Base-by-base conservation (phyloP, 257 asterid genomes). In the Agastache rugosa region DNA sequence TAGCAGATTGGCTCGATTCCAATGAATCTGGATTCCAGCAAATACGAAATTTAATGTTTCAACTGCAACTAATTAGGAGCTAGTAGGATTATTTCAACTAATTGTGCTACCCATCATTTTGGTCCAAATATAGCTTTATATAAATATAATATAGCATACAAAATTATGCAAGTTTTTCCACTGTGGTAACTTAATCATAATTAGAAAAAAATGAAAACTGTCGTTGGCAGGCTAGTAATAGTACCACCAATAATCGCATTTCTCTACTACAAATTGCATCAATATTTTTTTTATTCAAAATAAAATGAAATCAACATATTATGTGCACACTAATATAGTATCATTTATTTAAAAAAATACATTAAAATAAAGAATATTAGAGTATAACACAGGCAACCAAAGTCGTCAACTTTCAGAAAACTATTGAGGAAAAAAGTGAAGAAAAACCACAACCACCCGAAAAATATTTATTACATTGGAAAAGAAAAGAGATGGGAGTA, bases 121-220 rank as follows among this genome's bases (percentile, higher is more conserved):
- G 67, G 67, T 61, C 25, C 25, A 61, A 61, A 61, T 61, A 34
- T 58, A 58, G 64, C 64, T 58, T 58, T 14, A 27, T 14, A 22
- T 2, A 22, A 39, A 8, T 8, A 39, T 39, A 39, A 39, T 39
- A 39, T 23, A 22, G 41, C 41, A 25, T 12, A 27, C 64, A 25
- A 58, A 58, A 2, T 23, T 58, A 58, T 58, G 39, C 23, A 59
- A 27, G 11, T 27, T 59, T 27, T 27, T 54, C 6, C 31, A 19
- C 31, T 20, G 3, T 5, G 34, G 31, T 22, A 11, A 22, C 7
- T 20, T 11, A 15, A 22, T 22, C 4, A 10, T 20, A 9, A 8
- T 48, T 11, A 9, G 29, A 31, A 31, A 8, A 8, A 20, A 20
- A 11, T 11, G 5, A 9, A 12, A 58, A 14, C 37, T 58, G 27